Percentiles rank a stretch among this genome's conserved stretches.
Conservation (phyloP, 2,329 filamentous ascomycete genomes). For the Emmonsia crescens region DNA sequence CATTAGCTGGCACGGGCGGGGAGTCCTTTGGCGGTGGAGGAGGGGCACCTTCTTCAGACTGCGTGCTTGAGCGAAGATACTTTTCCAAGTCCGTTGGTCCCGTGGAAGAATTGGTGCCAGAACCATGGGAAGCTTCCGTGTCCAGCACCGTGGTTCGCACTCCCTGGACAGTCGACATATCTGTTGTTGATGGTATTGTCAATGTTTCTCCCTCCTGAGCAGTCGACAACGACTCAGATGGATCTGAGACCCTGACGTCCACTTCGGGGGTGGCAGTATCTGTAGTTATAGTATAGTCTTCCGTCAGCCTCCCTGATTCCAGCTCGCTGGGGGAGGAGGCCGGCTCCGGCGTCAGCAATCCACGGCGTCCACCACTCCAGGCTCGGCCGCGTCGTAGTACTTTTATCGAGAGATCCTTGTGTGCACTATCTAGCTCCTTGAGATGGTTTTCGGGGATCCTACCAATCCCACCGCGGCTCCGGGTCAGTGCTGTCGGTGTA, state of each 20-base stretch:
- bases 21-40: conserved; percentile 28
- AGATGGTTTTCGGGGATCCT: conserved; percentile 32
- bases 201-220: not conserved
- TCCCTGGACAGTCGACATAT: conserved; percentile 9
- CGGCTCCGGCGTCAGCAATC: conserved; percentile 7
- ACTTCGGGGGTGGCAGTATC: not conserved
- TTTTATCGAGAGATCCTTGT: conserved; percentile 30
- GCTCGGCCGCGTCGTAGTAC: conserved; percentile 28
- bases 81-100: conserved; percentile 33
- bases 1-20: conserved; percentile 18
- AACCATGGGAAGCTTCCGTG: conserved; percentile 11
- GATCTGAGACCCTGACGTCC: not conserved
- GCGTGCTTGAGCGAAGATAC: conserved; percentile 29
- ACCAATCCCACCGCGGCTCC: conserved; percentile 23
- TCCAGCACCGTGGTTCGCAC: conserved; percentile 7
- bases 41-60: conserved; percentile 14
- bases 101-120: conserved; percentile 13
- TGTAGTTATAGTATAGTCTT: not conserved
- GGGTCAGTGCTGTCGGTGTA: conserved; percentile 12
- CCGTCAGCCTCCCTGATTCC: not conserved
- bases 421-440: conserved; percentile 30
- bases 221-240: not conserved
- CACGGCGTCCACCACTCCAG: conserved; percentile 19
- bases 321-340: conserved; percentile 10
- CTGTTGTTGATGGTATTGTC: not conserved